phyloP scores from a whole-genome alignment of 805 yeast genomes.

The Wickerhamiella australiensis region DNA sequence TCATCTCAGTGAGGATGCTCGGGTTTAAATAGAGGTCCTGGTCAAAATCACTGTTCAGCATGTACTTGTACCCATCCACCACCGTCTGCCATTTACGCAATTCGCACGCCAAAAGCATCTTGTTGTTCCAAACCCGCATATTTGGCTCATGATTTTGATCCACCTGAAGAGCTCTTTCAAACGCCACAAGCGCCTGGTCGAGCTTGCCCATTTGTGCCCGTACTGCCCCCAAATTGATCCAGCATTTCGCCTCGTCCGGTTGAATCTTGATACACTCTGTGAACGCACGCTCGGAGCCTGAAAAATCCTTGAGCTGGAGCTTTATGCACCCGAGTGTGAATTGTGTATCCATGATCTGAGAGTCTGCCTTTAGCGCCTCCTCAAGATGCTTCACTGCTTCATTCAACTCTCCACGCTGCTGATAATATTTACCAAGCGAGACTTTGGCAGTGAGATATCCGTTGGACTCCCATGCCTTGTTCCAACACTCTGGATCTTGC shows the following conservation, averaged over 20 bases:
- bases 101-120: slow-evolving; percentile 65
- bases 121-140: slow-evolving; percentile 89
- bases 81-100: slow-evolving; percentile 85
- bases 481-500: slow-evolving; percentile 67
- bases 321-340: slow-evolving; percentile 87
- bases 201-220: slow-evolving; percentile 50
- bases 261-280: slow-evolving; percentile 81
- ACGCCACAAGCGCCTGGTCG: slow-evolving; percentile 73
- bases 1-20: slow-evolving; percentile 61
- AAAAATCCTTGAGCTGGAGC: slow-evolving; percentile 56
- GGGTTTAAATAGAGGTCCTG: slow-evolving; percentile 55
- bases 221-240: slow-evolving; percentile 87
- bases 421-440: slow-evolving; percentile 62
- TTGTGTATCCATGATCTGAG: slow-evolving; percentile 73
- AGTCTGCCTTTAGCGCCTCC: slow-evolving; percentile 62
- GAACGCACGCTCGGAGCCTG: slow-evolving; percentile 80
- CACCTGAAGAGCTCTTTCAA: slow-evolving; percentile 61
- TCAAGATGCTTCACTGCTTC: slow-evolving; percentile 54
- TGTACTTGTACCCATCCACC: slow-evolving; percentile 53
- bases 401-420: slow-evolving; percentile 39
- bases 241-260: slow-evolving; percentile 65
- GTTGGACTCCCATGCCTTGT: slow-evolving; percentile 76
- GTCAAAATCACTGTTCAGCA: slow-evolving; percentile 47
- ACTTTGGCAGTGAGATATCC: slow-evolving; percentile 75
- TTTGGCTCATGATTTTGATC: slow-evolving; percentile 52